phyloP scores from a whole-genome alignment of 345 rosid species.

The Odontarrhena argentea region DNA sequence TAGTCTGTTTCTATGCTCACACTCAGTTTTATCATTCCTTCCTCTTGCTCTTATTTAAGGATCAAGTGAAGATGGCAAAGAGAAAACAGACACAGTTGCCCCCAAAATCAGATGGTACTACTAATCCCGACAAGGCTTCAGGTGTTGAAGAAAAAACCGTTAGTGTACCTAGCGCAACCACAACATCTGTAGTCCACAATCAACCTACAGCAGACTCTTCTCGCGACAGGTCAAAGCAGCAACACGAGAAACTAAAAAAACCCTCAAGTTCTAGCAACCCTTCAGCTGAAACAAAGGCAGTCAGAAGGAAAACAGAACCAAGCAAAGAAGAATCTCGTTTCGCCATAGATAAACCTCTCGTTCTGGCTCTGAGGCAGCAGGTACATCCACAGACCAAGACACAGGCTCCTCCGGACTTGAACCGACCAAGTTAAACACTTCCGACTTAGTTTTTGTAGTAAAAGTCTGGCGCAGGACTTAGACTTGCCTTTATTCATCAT shows the following conservation, averaged over 20 bases:
- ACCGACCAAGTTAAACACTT: conserved; percentile 27
- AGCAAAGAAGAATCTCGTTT: conserved; percentile 48
- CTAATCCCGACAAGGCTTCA: conserved; percentile 48
- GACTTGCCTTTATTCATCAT: conserved; percentile 18
- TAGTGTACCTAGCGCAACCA: conserved; percentile 45
- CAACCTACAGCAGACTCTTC: conserved; percentile 45
- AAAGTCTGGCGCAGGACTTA: conserved; percentile 22
- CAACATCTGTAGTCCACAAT: conserved; percentile 43
- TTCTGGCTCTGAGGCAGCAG: conserved; percentile 23
- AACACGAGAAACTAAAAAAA: conserved; percentile 61
- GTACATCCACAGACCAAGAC: conserved; percentile 7
- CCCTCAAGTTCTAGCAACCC: conserved; percentile 46
- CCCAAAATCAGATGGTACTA: conserved; percentile 48
- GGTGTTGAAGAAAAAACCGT: conserved; percentile 41
- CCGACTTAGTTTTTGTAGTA: conserved; percentile 12
- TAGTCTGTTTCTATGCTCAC: neutral
- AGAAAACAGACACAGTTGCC: conserved; percentile 57
- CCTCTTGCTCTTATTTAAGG: conserved; percentile 41
- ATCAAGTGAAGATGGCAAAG: conserved; percentile 54
- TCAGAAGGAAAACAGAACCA: conserved; percentile 60
- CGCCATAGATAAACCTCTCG: conserved; percentile 39
- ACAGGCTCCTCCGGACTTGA: conserved; percentile 23
- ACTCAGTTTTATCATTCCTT: conserved; percentile 3
- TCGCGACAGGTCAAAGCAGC: conserved; percentile 47
- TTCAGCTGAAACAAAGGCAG: conserved; percentile 51